Conservation (phyloP, 768 basidiomycete species). For the Astraeus odoratus region DNA sequence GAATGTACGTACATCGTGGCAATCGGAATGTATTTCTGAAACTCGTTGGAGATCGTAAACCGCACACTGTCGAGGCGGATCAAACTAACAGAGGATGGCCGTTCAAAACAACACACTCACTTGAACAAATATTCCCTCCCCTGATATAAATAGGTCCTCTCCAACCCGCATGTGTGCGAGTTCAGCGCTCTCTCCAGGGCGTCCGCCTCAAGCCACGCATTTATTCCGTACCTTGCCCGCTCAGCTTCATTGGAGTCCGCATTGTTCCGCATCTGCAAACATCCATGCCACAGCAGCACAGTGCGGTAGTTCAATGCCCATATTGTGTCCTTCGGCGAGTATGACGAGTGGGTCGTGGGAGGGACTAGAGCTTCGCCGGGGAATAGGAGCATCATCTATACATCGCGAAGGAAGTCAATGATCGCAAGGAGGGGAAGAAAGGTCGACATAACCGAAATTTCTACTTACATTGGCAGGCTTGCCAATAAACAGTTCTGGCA, state of each 20-base stretch:
- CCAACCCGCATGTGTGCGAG: constrained; percentile 58
- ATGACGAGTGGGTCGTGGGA: constrained; percentile 25
- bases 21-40: constrained; percentile 56
- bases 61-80: constrained; percentile 42
- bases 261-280: constrained; percentile 50
- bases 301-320: constrained; percentile 71
- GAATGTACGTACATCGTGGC: constrained; percentile 41
- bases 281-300: constrained; percentile 69
- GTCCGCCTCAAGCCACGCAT: constrained; percentile 67
- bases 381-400: constrained; percentile 65
- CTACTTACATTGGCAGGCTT: constrained; percentile 60
- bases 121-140: constrained; percentile 74
- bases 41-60: constrained; percentile 66
- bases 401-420: constrained; percentile 1
- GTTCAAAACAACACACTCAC: constrained; percentile 34
- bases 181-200: constrained; percentile 56
- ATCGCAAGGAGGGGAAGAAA: neutral
- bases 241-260: constrained; percentile 37
- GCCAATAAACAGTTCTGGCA: constrained; percentile 47
- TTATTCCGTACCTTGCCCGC: constrained; percentile 55
- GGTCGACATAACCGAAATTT: too few species aligned
- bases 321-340: constrained; percentile 54
- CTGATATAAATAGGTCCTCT: constrained; percentile 60
- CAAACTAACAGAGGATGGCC: neutral
- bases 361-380: constrained; percentile 57